phyloP scores from a whole-genome alignment of 1,139 yeast species.

The Trichomonascaceae sp. region DNA sequence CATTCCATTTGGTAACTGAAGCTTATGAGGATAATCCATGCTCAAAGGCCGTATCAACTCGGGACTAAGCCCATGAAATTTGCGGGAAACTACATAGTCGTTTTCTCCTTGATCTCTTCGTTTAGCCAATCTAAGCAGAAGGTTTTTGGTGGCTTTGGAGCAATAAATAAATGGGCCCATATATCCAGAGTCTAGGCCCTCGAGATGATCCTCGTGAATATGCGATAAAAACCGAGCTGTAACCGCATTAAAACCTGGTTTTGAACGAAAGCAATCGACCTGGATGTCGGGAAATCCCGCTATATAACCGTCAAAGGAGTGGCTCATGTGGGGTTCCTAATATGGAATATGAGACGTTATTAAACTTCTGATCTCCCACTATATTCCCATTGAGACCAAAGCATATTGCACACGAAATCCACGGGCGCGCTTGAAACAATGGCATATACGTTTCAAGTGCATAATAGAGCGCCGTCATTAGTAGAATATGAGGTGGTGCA shows the following conservation, averaged over 20 bases:
- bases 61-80: not conserved
- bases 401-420: slow-evolving; percentile 1
- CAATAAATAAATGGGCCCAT: slow-evolving; percentile 44
- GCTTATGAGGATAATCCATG: slow-evolving; percentile 29
- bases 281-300: slow-evolving; percentile 33
- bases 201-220: slow-evolving; percentile 51
- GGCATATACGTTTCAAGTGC: slow-evolving; percentile 7
- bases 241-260: slow-evolving; percentile 10
- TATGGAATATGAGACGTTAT: not conserved
- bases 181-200: slow-evolving; percentile 43
- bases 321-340: slow-evolving; percentile 7
- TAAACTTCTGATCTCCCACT: not conserved
- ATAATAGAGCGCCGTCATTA: slow-evolving; percentile 22
- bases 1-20: slow-evolving; percentile 16
- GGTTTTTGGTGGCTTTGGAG: slow-evolving; percentile 40
- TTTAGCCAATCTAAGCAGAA: slow-evolving; percentile 15
- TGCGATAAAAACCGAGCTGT: slow-evolving; percentile 42
- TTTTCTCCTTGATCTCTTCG: slow-evolving; percentile 10
- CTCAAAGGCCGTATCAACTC: slow-evolving; percentile 21
- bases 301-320: slow-evolving; percentile 29
- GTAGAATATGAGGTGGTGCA: slow-evolving; percentile 17
- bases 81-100: slow-evolving; percentile 9
- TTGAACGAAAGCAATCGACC: slow-evolving; percentile 40
- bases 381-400: not conserved
- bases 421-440: not conserved